Base-by-base conservation (phyloP, 2,329 filamentous ascomycete genomes). In the Nannizziopsis barbatae region DNA sequence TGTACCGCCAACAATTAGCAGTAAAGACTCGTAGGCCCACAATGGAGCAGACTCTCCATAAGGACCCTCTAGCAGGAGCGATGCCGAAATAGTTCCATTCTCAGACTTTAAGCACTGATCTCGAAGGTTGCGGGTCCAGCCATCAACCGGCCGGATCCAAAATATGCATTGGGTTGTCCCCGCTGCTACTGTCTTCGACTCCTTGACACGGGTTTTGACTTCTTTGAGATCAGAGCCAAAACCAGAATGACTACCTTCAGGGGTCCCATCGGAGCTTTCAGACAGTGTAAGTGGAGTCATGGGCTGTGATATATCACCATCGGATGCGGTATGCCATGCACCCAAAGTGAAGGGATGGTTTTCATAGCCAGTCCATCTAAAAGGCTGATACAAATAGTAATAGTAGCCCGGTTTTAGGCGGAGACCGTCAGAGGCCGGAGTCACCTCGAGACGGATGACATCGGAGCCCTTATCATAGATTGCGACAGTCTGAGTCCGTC, bases 291-390 rank as follows among this genome's bases (percentile, higher is more conserved):
- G 20, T 10, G 15, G 11, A 15, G 17, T 15, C 22, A 36, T 30
- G 17, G 30, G 41, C 22, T 20, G 30, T 12, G 43, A 27, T 17
- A 18, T 11, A 22, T 38, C 22, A 15, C 4, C 15, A 15, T 36
- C 33, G 12, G 22, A 27, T 27, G 45, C 18, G 6, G 39, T 12
- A 38, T 27, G 20, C 50, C 52, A 56, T 17, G 41, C 47, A 9
- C 58, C 65, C 1, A 69, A 50, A 0, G 65, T 69, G 55, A 75
- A 74, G 1, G 72, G 72, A 50, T 75, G 72, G 49, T 66, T 74
- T 47, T 75, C 67, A 56, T 67, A 74, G 0, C 67, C 61, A 14
- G 60, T 56, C 40, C 67, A 60, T 14, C 59, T 60, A 1, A 64
- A 50, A 0, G 67, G 62, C 36, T 65, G 61, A 48, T 74, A 72